Conservation (phyloP, 495 filamentous ascomycete genomes). For the Podospora conica region DNA sequence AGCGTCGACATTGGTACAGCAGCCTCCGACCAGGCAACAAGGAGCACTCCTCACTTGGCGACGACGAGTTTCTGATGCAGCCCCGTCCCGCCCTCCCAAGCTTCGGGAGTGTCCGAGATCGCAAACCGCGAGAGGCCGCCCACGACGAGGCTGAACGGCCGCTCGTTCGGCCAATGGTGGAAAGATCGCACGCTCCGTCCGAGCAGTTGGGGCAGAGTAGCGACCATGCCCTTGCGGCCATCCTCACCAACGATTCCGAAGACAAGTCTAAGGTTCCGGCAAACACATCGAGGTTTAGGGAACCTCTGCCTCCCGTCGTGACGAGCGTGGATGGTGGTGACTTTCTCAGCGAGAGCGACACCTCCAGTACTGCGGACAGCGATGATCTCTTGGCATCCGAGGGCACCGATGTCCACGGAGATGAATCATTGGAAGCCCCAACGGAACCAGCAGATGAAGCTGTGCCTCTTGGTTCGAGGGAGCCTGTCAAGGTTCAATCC, state of each 20-base stretch:
- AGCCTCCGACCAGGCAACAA: conserved; percentile 48
- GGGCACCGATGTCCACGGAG: neutral
- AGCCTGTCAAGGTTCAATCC: neutral
- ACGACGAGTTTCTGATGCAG: conserved; percentile 68
- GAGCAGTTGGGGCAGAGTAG: conserved; percentile 44
- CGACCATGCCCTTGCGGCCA: conserved; percentile 57
- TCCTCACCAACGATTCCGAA: conserved; percentile 46
- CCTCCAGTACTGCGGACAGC: conserved; percentile 15
- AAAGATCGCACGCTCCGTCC: conserved; percentile 22
- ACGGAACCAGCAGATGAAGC: neutral
- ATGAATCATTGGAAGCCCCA: neutral
- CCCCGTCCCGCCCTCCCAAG: conserved; percentile 72
- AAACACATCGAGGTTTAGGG: conserved; percentile 44
- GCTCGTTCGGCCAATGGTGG: conserved; percentile 42
- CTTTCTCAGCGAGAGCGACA: conserved; percentile 45
- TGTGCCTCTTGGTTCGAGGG: neutral
- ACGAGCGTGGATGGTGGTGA: conserved; percentile 58
- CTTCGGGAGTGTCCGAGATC: conserved; percentile 72
- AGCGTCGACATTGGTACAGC: conserved; percentile 48
- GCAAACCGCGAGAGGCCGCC: conserved; percentile 31
- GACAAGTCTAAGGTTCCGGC: conserved; percentile 38
- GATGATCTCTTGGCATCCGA: conserved; percentile 8
- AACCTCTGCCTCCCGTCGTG: conserved; percentile 61
- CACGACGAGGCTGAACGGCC: conserved; percentile 37
- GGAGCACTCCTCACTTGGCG: conserved; percentile 38